Evolutionary conservation across 169 alveolate species (phyloP), one percentile per base, ranked within the genome.

Genomic region (Plasmodium malariae): DNA sequence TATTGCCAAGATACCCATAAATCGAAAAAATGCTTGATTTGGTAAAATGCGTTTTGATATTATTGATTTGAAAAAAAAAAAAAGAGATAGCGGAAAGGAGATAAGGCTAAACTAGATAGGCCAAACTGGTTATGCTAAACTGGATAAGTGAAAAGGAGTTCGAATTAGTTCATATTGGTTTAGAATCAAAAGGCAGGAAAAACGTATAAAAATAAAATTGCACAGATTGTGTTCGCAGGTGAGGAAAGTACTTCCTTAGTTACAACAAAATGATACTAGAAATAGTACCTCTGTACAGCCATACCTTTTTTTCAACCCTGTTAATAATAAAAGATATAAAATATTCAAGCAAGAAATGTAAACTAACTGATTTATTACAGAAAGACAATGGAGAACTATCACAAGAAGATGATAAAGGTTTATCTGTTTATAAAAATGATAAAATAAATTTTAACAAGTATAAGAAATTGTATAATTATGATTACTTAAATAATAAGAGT

Each of bases 241-340:
- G 43, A 1, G 21, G 48, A 67, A n/a, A 67, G 24, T n/a, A 12
- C 43, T 40, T 9, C 28, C 11, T 28, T 32, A 55, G 19, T 26
- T 12, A 5, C 30, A 32, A 17, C 17, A 76, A 76, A 86, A 86
- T 86, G 92, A 57, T 86, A 30, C 57, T 86, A 51, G 92, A 86
- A 62, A 45, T 86, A 6, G 87, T 86, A 24, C 92, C 92, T 19
- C 54, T 86, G 32, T 86, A 86, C 28, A 86, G 92, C 24, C 54
- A 59, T 26, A 86, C 5, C 43, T 86, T 86, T 86, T 86, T 54
- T 45, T 55, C 87, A 26, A 86, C 92, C 3, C 37, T 86, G 92
- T 65, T 86, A 26, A 86, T 86, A 69, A 86, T 86, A 36, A 86
- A 86, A 86, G 76, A 86, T 48, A 1, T 86, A 21, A 48, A 45